Evolutionary conservation across 2,329 filamentous ascomycete genomes (phyloP).

Genomic region (Diplodia sapinea): DNA sequence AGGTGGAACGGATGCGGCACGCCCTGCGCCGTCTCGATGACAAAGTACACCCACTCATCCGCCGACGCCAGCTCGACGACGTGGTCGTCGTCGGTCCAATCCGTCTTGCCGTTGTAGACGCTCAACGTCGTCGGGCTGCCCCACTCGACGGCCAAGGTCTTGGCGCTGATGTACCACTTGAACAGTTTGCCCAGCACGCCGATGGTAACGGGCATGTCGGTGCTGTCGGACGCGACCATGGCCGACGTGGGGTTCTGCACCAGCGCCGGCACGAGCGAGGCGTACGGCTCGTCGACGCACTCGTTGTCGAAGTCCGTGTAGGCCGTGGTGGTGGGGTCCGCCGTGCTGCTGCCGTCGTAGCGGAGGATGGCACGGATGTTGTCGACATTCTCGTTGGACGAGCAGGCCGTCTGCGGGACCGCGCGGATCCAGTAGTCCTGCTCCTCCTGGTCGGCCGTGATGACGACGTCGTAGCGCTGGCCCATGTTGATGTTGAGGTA

Average conservation of each 20-base stretch:
- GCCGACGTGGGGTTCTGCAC: conserved; percentile 36
- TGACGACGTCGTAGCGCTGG: conserved; percentile 46
- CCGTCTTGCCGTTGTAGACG: conserved; percentile 40
- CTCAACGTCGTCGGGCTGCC: conserved; percentile 52
- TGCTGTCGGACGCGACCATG: conserved; percentile 30
- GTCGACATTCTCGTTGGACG: conserved; percentile 37
- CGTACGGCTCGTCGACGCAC: conserved; percentile 48
- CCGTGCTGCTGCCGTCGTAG: conserved; percentile 46
- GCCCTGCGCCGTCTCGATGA: conserved; percentile 35
- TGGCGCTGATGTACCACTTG: conserved; percentile 51
- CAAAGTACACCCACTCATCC: conserved; percentile 37
- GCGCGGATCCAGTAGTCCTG: conserved; percentile 47
- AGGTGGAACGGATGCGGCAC: conserved; percentile 40
- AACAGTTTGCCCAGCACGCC: conserved; percentile 37
- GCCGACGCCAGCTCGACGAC: conserved; percentile 36
- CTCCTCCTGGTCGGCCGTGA: conserved; percentile 42
- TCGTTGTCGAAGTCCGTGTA: conserved; percentile 38
- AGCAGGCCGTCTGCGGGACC: conserved; percentile 38
- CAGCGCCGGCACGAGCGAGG: conserved; percentile 48
- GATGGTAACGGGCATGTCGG: conserved; percentile 39
- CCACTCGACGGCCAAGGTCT: conserved; percentile 56
- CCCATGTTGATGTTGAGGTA: conserved; percentile 36
- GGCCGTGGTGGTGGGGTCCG: conserved; percentile 44
- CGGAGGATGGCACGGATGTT: conserved; percentile 49
- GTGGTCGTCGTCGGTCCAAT: conserved; percentile 34